These are phyloP conservation scores for Rauvolfia tetraphylla DNA, from an alignment of 257 asterid genomes.

Conservation along the genomic window DNA sequence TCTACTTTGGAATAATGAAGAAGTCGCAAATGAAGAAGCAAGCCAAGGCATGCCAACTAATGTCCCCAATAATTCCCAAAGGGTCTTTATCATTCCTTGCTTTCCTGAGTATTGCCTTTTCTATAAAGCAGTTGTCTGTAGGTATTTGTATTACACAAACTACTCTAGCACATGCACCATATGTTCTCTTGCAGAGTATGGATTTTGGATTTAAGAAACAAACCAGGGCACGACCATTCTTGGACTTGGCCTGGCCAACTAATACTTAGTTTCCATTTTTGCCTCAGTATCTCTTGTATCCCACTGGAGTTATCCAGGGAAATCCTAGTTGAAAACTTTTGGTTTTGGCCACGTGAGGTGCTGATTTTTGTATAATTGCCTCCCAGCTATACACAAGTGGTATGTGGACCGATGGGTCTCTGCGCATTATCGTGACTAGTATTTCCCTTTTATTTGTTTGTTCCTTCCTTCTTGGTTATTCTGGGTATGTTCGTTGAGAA, in stretches of 20 bases:
- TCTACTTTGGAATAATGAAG: constrained; percentile 7
- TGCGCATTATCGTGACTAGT: not conserved
- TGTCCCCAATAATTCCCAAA: constrained; percentile 6
- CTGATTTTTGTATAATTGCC: not conserved
- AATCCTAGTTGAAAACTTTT: not conserved
- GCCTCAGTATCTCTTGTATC: not conserved
- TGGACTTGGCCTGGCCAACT: constrained; percentile 2
- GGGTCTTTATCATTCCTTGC: not conserved
- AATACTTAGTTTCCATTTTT: not conserved
- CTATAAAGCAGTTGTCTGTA: not conserved
- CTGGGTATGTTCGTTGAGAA: not conserved
- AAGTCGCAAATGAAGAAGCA: not conserved
- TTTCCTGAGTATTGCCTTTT: not conserved
- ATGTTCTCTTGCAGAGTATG: not conserved
- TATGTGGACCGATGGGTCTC: not conserved
- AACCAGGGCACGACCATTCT: not conserved
- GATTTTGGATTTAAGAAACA: not conserved
- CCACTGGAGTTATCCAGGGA: not conserved
- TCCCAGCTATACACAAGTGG: not conserved
- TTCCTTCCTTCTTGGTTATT: not conserved
- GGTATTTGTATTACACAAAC: not conserved
- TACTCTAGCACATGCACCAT: constrained; percentile 4
- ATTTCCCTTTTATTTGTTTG: not conserved
- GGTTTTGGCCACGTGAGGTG: constrained; percentile 3
- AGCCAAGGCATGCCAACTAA: not conserved